Evolutionary conservation across 2,329 filamentous ascomycete species (phyloP), one percentile per base, ranked within the genome.

Genomic region (Calycina herbarum): DNA sequence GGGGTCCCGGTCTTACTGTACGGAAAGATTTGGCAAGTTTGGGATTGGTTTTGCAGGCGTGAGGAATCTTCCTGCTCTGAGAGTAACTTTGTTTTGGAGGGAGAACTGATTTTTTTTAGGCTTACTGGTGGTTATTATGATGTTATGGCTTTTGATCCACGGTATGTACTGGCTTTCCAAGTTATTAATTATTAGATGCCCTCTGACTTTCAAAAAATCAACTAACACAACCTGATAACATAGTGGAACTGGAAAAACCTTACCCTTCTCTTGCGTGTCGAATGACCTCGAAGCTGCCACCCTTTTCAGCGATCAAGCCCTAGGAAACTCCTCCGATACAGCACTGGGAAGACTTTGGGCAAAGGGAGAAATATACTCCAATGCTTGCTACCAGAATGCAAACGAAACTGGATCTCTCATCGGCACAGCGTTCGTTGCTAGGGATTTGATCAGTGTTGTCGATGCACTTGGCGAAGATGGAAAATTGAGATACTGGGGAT

Each of bases 391-490:
- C 24, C 11, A 57, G 17, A 62, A 59, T n/a, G 35, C 54, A 4
- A 63, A 63, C 6, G 40, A 33, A 3, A 65, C 64, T 2, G 48
- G 31, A 5, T 51, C 45, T 24, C 59, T 68, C 11, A 68, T 68
- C 13, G 40, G 62, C n/a, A 66, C 67, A 42, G 61, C 67, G n/a
- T 68, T 68, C 31, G 60, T 61, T 8, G 67, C 67, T n/a, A 57
- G 67, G 33, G 64, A 68, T 48, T 38, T 68, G 42, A 66, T 68
- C 2, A 57, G 38, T 51, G 48, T 66, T 27, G 64, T 68, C 13
- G 67, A 68, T 48, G 64, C 62, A 5, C 62, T 68, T 13, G 62
- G 38, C 8, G 64, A 68, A 54, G 67, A 66, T 61, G 67, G 67
- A 4, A 24, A 66, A 40, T 40, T 68, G 17, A 57, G 67, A 61